Conservation (phyloP, 2,329 filamentous ascomycete species). For the Clonostachys byssicola region DNA sequence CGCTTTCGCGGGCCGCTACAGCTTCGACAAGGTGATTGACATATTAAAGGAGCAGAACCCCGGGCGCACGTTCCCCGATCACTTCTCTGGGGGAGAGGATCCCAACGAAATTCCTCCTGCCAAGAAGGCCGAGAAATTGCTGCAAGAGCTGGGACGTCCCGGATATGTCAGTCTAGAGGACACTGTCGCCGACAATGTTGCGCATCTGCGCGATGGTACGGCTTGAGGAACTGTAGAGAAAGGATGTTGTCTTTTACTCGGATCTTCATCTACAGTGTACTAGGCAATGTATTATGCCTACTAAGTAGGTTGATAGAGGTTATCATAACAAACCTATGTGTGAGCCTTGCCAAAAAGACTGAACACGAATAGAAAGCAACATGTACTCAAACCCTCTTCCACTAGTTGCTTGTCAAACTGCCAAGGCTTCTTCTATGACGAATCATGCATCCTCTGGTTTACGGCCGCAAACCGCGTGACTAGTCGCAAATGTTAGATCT, state of each 20-base stretch:
- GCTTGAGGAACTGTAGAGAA: too few relatives aligned
- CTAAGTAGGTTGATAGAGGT: too few relatives aligned
- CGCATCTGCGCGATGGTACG: too few relatives aligned
- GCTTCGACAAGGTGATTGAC: slow-evolving; percentile 33
- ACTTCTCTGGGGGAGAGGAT: slow-evolving; percentile 11
- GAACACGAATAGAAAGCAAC: too few relatives aligned
- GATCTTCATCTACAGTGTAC: too few relatives aligned
- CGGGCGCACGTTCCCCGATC: slow-evolving; percentile 8
- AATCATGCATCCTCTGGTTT: background rate
- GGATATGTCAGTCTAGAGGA: slow-evolving; percentile 10
- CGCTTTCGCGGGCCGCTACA: slow-evolving; percentile 41
- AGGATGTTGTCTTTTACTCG: too few relatives aligned
- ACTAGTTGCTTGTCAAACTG: too few relatives aligned
- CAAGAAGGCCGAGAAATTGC: slow-evolving; percentile 8
- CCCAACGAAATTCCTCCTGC: slow-evolving; percentile 4
- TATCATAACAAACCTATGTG: too few relatives aligned
- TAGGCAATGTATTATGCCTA: too few relatives aligned
- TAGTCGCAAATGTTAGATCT: background rate
- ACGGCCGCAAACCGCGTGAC: background rate
- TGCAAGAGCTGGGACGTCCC: slow-evolving; percentile 6
- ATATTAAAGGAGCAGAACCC: slow-evolving; percentile 15
- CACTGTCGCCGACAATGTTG: background rate
- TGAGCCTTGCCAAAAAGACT: too few relatives aligned
- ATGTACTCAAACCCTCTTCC: too few relatives aligned
- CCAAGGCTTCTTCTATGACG: too few relatives aligned